Percentiles rank a stretch among this genome's conserved stretches.
Conservation (phyloP, 2,329 filamentous ascomycete species). For the Aspergillus puulaauensis region DNA sequence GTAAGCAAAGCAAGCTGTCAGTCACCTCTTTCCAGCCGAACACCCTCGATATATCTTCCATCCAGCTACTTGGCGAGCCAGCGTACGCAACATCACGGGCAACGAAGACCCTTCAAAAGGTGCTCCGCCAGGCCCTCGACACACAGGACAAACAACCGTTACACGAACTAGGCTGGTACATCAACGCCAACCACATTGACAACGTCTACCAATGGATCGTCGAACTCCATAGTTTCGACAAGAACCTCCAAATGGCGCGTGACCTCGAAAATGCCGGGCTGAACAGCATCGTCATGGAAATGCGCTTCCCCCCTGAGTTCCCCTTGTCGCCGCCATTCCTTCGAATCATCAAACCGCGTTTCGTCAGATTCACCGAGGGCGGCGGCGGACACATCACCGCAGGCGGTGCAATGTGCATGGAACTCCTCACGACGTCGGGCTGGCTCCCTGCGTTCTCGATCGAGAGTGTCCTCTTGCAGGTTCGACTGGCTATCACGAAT, state of each 20-base stretch:
- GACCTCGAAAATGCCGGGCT: slow-evolving; percentile 68
- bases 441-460: slow-evolving; percentile 74
- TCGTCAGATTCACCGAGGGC: slow-evolving; percentile 67
- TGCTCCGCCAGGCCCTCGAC: slow-evolving; percentile 64
- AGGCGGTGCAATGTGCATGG: slow-evolving; percentile 83
- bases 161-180: slow-evolving; percentile 78
- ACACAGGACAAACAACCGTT: slow-evolving; percentile 61
- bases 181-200: slow-evolving; percentile 63
- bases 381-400: slow-evolving; percentile 84
- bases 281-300: slow-evolving; percentile 73
- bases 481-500: slow-evolving; percentile 72
- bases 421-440: slow-evolving; percentile 77
- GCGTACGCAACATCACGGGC: slow-evolving; percentile 63
- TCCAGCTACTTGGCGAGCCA: slow-evolving; percentile 67
- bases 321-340: slow-evolving; percentile 82
- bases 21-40: slow-evolving; percentile 68
- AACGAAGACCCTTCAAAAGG: slow-evolving; percentile 62
- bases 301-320: slow-evolving; percentile 75
- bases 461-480: slow-evolving; percentile 77
- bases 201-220: slow-evolving; percentile 92
- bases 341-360: slow-evolving; percentile 76
- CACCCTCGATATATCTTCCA: slow-evolving; percentile 57
- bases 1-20: slow-evolving; percentile 1
- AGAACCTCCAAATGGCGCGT: slow-evolving; percentile 64
- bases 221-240: slow-evolving; percentile 80